Conservation (phyloP, 1,284 basidiomycete genomes). For the Apiotrichum sp. region DNA sequence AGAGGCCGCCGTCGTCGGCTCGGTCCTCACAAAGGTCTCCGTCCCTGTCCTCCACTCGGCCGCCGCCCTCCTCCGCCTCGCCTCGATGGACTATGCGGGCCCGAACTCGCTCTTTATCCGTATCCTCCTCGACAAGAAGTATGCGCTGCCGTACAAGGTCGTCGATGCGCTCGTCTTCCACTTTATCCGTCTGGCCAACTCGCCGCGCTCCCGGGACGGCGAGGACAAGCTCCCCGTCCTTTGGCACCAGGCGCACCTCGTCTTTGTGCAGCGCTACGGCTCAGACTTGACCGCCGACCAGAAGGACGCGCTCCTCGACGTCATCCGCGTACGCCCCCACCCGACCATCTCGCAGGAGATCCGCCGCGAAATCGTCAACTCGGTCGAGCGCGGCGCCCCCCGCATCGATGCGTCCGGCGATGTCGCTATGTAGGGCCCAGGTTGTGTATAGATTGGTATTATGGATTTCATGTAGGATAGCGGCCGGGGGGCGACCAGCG, state of each 20-base stretch:
- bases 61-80: constrained; percentile 85
- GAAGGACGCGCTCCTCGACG: constrained; percentile 93
- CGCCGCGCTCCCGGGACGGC: constrained; percentile 63
- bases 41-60: constrained; percentile 95
- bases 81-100: constrained; percentile 94
- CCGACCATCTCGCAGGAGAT: constrained; percentile 85
- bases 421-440: constrained; percentile 27
- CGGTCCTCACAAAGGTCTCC: constrained; percentile 83
- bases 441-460: constrained; percentile 1
- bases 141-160: constrained; percentile 96
- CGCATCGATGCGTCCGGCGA: constrained; percentile 42
- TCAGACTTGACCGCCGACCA: constrained; percentile 96
- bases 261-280: constrained; percentile 91
- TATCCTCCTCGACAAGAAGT: constrained; percentile 95
- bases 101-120: constrained; percentile 97
- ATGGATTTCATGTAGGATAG: constrained; percentile 3
- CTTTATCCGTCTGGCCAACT: constrained; percentile 88
- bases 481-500: neutral
- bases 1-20: constrained; percentile 91
- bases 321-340: constrained; percentile 80
- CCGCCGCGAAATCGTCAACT: constrained; percentile 64
- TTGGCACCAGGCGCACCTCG: constrained; percentile 96
- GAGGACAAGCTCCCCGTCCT: constrained; percentile 75
- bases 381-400: constrained; percentile 50
- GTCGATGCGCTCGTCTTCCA: constrained; percentile 97